Conservation (phyloP, 495 filamentous ascomycete genomes). For the Penicillium antarcticum region DNA sequence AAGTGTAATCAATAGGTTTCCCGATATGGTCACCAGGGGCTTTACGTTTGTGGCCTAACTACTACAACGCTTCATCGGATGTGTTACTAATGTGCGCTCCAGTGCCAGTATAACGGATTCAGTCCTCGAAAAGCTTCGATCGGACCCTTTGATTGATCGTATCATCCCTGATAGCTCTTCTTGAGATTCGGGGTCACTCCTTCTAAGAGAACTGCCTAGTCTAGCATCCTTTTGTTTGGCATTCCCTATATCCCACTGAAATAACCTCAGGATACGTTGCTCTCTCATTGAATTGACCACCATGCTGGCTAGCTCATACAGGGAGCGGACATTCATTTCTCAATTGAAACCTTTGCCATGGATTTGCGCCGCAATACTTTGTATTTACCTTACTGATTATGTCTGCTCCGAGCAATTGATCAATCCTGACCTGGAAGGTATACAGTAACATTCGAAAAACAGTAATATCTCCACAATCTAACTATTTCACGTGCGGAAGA, state of each 20-base stretch:
- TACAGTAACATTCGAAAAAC: too few species aligned
- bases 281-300: not conserved
- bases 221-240: not conserved
- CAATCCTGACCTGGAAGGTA: too few species aligned
- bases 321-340: not conserved
- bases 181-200: not conserved
- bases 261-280: not conserved
- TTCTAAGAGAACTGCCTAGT: not conserved
- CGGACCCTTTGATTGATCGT: not conserved
- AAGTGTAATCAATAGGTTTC: not conserved
- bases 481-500: too few species aligned
- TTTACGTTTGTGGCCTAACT: not conserved
- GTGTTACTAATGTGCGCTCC: not conserved
- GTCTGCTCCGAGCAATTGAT: too few species aligned
- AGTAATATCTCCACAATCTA: too few species aligned
- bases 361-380: too few species aligned
- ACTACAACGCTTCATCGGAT: not conserved
- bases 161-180: not conserved
- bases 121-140: not conserved
- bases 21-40: conserved; percentile 5
- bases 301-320: not conserved
- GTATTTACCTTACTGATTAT: too few species aligned
- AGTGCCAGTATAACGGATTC: not conserved
- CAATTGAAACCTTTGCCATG: not conserved
- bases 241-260: not conserved